These are phyloP conservation scores for Metschnikowia kofuensis DNA, from an alignment of 805 yeast species.

Conservation along the genomic window DNA sequence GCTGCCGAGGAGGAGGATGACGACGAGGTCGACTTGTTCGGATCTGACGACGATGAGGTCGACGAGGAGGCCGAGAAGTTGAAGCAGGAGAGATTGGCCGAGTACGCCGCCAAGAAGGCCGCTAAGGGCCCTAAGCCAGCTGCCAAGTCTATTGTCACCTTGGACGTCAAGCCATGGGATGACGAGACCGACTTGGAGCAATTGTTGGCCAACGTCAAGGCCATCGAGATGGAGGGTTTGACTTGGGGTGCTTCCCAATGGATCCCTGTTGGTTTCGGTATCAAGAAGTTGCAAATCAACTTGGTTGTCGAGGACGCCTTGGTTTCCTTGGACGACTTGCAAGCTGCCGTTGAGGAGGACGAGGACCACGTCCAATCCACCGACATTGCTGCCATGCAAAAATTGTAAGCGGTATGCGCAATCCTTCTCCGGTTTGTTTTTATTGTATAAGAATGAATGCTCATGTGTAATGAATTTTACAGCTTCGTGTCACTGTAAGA, in stretches of 20 bases:
- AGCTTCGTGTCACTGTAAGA: too few relatives aligned
- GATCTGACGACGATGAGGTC: constrained; percentile 90
- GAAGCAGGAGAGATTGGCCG: constrained; percentile 97
- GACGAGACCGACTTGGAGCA: constrained; percentile 96
- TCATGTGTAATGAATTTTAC: constrained; percentile 8
- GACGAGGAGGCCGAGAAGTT: constrained; percentile 97
- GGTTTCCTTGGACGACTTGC: constrained; percentile 91
- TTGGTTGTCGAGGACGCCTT: constrained; percentile 95
- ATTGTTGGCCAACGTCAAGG: constrained; percentile 82
- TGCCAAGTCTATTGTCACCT: constrained; percentile 94
- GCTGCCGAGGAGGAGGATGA: constrained; percentile 66
- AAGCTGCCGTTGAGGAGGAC: constrained; percentile 74
- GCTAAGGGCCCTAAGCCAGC: constrained; percentile 97
- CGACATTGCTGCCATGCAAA: constrained; percentile 97
- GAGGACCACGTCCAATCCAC: constrained; percentile 99
- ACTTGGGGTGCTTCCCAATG: constrained; percentile 97
- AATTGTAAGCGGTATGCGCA: constrained; percentile 56
- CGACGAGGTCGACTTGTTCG: constrained; percentile 91
- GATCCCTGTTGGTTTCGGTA: constrained; percentile 98
- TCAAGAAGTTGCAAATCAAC: constrained; percentile 98
- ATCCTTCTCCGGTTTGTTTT: constrained; percentile 12
- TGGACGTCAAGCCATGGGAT: constrained; percentile 99
- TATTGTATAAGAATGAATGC: constrained; percentile 24
- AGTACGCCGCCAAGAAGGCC: constrained; percentile 96
- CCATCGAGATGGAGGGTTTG: constrained; percentile 87